These are phyloP conservation scores for Gossypium trilobum DNA, from an alignment of 441 rosid genomes.

Conservation along the genomic window DNA sequence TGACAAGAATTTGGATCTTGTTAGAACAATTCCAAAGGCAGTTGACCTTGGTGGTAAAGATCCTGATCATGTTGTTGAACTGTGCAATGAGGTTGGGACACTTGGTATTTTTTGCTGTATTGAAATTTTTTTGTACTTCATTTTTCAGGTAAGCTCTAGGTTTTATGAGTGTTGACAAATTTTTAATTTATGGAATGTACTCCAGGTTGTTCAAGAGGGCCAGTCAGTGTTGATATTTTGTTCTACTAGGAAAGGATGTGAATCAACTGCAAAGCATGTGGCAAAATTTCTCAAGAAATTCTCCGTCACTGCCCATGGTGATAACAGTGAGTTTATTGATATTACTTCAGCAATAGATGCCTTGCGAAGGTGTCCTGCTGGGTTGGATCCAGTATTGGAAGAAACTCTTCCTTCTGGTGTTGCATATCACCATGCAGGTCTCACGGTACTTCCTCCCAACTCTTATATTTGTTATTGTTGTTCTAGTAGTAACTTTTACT, in stretches of 20 bases:
- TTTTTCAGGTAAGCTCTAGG: slow-evolving; percentile 5
- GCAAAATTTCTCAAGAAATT: slow-evolving; percentile 66
- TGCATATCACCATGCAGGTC: slow-evolving; percentile 99
- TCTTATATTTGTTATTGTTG: slow-evolving; percentile 11
- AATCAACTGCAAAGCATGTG: slow-evolving; percentile 89
- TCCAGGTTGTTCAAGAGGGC: slow-evolving; percentile 92
- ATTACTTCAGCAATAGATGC: slow-evolving; percentile 68
- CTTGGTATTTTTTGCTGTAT: slow-evolving; percentile 1
- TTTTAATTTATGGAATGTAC: slow-evolving; percentile 18
- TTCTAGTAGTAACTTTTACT: slow-evolving; percentile 2
- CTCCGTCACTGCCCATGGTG: slow-evolving; percentile 33
- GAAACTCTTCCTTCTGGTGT: slow-evolving; percentile 91
- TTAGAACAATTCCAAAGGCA: slow-evolving; percentile 63
- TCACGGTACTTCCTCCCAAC: slow-evolving; percentile 52
- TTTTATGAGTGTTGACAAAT: slow-evolving; percentile 21
- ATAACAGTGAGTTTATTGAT: slow-evolving; percentile 52
- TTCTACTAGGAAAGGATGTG: slow-evolving; percentile 97
- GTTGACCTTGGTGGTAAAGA: slow-evolving; percentile 83
- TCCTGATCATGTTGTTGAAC: slow-evolving; percentile 88
- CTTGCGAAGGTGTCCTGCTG: slow-evolving; percentile 73
- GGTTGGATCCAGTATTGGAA: slow-evolving; percentile 83
- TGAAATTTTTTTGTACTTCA: neutral
- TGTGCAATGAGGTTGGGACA: slow-evolving; percentile 75
- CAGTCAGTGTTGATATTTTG: slow-evolving; percentile 91
- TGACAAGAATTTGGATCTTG: slow-evolving; percentile 66